Conservation (phyloP, 2,329 filamentous ascomycete genomes). For the Nigrospora osmanthi region DNA sequence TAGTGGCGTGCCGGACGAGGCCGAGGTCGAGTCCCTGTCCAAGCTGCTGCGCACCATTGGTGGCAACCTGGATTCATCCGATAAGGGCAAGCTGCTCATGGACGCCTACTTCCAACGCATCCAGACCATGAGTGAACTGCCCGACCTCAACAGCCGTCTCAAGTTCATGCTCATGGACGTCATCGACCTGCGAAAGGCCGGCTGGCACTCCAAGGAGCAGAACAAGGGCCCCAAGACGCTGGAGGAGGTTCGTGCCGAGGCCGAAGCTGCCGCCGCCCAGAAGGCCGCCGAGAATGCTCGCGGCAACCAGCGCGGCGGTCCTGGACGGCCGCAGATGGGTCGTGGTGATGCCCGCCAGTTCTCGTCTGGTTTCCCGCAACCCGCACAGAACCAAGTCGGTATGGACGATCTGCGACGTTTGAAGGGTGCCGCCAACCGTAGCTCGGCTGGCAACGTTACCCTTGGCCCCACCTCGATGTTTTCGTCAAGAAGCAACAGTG, state of each 20-base stretch:
- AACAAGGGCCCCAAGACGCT: constrained; percentile 98
- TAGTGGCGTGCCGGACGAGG: constrained; percentile 85
- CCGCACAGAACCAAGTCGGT: constrained; percentile 76
- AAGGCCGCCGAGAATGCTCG: constrained; percentile 69
- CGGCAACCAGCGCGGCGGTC: constrained; percentile 56
- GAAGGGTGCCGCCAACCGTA: constrained; percentile 52
- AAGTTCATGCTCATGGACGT: constrained; percentile 97
- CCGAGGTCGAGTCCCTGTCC: constrained; percentile 90
- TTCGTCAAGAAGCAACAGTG: constrained; percentile 83
- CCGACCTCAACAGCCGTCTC: constrained; percentile 77
- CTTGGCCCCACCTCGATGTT: constrained; percentile 85
- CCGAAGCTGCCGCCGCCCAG: constrained; percentile 68
- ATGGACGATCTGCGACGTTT: constrained; percentile 88
- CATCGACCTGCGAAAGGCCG: constrained; percentile 67
- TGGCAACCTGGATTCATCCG: constrained; percentile 72
- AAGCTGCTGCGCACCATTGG: constrained; percentile 91
- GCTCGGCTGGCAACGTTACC: constrained; percentile 54
- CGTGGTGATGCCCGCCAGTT: constrained; percentile 85
- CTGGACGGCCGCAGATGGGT: constrained; percentile 62
- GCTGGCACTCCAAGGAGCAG: constrained; percentile 80
- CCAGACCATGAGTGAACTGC: constrained; percentile 69
- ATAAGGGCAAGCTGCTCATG: constrained; percentile 82
- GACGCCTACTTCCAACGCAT: constrained; percentile 91
- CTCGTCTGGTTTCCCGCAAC: constrained; percentile 62
- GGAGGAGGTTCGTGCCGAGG: constrained; percentile 78